A percentile compares a stretch with the other conserved stretches of the same genome.
Conservation (phyloP, 2,329 filamentous ascomycete species). For the Ophiostoma ips region DNA sequence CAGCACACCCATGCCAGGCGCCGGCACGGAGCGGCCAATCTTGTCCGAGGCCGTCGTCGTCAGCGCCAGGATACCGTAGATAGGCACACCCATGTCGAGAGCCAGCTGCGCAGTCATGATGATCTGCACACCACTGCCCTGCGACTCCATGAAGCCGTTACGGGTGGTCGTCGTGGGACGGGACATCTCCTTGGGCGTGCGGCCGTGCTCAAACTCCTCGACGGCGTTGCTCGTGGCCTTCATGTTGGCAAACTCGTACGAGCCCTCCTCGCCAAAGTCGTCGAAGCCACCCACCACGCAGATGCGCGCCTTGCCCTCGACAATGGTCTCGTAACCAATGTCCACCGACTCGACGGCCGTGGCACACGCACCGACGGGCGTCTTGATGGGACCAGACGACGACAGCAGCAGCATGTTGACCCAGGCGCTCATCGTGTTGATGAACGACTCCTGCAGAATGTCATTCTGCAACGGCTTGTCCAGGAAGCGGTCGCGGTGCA, state of each 20-base stretch:
- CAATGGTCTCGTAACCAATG: conserved; percentile 95
- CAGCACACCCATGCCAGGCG: conserved; percentile 90
- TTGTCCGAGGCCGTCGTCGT: conserved; percentile 97
- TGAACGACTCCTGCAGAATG: conserved; percentile 97
- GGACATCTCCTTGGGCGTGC: conserved; percentile 95
- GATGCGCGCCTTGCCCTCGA: conserved; percentile 93
- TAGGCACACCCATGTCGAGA: conserved; percentile 95
- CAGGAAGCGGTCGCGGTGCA: conserved; percentile 96
- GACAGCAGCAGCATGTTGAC: conserved; percentile 98
- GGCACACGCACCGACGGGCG: conserved; percentile 91
- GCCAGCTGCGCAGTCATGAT: conserved; percentile 97
- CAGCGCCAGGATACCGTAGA: conserved; percentile 85
- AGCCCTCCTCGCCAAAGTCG: conserved; percentile 98
- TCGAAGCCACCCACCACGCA: conserved; percentile 98
- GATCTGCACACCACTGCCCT: conserved; percentile 94
- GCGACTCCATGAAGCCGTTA: conserved; percentile 98
- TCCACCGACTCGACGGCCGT: conserved; percentile 96
- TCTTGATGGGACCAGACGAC: conserved; percentile 96
- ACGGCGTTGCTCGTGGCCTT: conserved; percentile 97
- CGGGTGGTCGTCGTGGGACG: conserved; percentile 91
- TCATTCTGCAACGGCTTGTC: conserved; percentile 98
- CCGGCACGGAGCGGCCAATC: conserved; percentile 94
- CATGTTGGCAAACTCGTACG: conserved; percentile 99
- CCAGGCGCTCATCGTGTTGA: conserved; percentile 99
- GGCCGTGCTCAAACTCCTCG: conserved; percentile 88